Evolutionary conservation across 257 asterid genomes (phyloP).

Genomic region (Nicotiana sylvestris): DNA sequence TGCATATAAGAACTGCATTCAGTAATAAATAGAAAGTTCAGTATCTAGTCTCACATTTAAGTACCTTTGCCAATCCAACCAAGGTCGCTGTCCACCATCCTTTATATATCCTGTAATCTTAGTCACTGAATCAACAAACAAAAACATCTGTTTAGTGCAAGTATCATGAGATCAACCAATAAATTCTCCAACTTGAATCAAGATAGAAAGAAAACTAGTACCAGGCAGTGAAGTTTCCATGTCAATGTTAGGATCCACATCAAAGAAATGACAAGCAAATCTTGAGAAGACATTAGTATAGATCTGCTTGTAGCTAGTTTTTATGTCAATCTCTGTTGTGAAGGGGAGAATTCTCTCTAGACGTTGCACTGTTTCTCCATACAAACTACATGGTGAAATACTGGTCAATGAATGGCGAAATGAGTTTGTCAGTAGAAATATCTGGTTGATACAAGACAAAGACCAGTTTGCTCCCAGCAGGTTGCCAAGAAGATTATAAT

Average conservation of each 20-base stretch:
- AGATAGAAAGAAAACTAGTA: neutral
- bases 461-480: constrained; percentile 16
- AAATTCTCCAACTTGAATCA: neutral
- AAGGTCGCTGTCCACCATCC: neutral
- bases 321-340: neutral
- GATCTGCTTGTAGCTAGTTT: neutral
- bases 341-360: neutral
- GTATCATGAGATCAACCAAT: neutral
- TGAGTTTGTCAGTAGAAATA: neutral
- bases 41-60: neutral
- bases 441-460: neutral
- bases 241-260: constrained; percentile 13
- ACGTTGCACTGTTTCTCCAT: neutral
- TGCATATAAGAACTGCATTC: neutral
- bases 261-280: constrained; percentile 7
- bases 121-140: neutral
- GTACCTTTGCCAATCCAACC: neutral
- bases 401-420: neutral
- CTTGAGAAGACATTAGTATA: neutral
- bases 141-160: neutral
- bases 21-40: neutral
- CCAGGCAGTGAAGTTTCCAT: neutral
- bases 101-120: too few relatives aligned
- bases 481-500: neutral
- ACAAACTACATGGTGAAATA: neutral